Evolutionary conservation across 2,329 filamentous ascomycete genomes (phyloP).

Genomic region (Neoarthrinium moseri): DNA sequence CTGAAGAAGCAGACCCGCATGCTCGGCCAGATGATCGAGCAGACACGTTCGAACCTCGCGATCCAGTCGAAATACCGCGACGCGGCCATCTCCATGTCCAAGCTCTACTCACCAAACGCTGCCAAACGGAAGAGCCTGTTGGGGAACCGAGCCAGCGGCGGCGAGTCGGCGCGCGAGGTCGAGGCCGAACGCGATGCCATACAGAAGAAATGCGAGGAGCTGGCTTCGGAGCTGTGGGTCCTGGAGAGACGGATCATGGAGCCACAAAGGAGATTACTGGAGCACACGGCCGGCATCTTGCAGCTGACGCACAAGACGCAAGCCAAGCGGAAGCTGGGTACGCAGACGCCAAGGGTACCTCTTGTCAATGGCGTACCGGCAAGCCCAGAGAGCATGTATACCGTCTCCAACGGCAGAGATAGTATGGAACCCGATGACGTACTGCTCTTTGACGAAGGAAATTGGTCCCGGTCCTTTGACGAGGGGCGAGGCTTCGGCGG

Average conservation of each 20-base stretch:
- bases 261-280: conserved; percentile 72
- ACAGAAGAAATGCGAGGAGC: conserved; percentile 79
- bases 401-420: conserved; percentile 61
- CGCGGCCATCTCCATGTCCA: conserved; percentile 82
- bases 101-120: conserved; percentile 69
- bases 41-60: conserved; percentile 76
- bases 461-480: conserved; percentile 69
- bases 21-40: conserved; percentile 74
- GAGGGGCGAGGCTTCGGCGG: conserved; percentile 50
- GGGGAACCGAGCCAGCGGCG: conserved; percentile 47
- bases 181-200: conserved; percentile 74
- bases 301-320: conserved; percentile 79
- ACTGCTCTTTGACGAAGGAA: conserved; percentile 73
- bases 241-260: conserved; percentile 76
- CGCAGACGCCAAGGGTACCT: conserved; percentile 39
- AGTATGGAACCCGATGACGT: conserved; percentile 56
- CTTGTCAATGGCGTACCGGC: conserved; percentile 62
- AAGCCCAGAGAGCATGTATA: conserved; percentile 75
- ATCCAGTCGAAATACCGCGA: conserved; percentile 94
- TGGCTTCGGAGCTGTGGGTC: conserved; percentile 76
- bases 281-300: conserved; percentile 90
- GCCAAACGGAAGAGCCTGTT: conserved; percentile 48
- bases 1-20: conserved; percentile 83
- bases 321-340: conserved; percentile 52
- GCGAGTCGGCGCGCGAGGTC: conserved; percentile 56